phyloP scores from a whole-genome alignment of 73 alveolate species.

The Paramecium octaurelia region DNA sequence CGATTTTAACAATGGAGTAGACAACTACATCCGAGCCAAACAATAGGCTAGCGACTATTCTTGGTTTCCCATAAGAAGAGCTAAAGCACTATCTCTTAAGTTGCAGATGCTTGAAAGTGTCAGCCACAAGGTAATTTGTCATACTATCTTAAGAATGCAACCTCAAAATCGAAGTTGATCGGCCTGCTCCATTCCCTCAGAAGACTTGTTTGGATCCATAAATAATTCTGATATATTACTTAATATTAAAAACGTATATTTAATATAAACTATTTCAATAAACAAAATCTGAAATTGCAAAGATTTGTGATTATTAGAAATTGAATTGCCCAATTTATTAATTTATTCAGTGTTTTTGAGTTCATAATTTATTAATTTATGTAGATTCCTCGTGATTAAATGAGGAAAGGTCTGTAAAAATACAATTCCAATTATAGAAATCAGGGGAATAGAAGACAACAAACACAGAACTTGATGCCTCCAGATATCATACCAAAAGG shows the following conservation, averaged over 20 bases:
- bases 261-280: no score
- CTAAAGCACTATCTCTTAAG: not conserved
- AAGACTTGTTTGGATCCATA: not conserved
- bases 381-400: not conserved
- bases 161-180: not conserved
- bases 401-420: not conserved
- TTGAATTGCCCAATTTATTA: no score
- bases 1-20: not conserved
- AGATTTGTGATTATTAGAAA: no score
- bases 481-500: not conserved
- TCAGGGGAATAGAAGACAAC: not conserved
- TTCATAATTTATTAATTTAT: not conserved
- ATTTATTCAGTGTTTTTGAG: no score
- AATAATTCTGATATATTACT: not conserved
- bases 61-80: slow-evolving; percentile 45
- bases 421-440: not conserved
- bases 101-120: not conserved
- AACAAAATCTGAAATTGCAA: no score
- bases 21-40: not conserved
- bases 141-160: not conserved
- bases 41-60: not conserved
- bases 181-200: not conserved
- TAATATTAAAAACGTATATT: not conserved
- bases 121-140: not conserved
- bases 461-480: not conserved